phyloP scores from a whole-genome alignment of 2,329 filamentous ascomycete species.

The Fusarium pseudoanthophilum region DNA sequence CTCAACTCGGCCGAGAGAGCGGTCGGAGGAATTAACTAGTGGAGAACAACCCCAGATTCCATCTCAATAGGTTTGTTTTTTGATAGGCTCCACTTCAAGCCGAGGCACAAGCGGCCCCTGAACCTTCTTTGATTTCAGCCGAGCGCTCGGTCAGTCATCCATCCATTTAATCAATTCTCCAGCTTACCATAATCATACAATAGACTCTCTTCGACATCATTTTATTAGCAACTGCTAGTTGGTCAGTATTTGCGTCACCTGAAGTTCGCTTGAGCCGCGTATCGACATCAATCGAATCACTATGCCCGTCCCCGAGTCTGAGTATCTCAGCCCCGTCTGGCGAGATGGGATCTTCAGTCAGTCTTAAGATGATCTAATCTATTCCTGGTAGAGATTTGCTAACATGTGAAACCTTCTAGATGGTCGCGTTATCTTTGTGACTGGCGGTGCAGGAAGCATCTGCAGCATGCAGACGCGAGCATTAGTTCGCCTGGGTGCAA shows the following conservation, averaged over 20 bases:
- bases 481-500: slow-evolving; percentile 87
- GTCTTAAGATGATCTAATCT: slow-evolving; percentile 31
- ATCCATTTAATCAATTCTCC: not conserved
- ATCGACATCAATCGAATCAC: not conserved
- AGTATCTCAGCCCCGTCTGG: slow-evolving; percentile 87
- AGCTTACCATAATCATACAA: not conserved
- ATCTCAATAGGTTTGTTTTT: not conserved
- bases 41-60: slow-evolving; percentile 30
- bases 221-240: no score
- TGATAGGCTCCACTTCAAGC: slow-evolving; percentile 24
- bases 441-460: slow-evolving; percentile 91
- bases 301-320: slow-evolving; percentile 77
- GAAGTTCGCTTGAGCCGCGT: not conserved
- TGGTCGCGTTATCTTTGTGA: slow-evolving; percentile 92
- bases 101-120: slow-evolving; percentile 27
- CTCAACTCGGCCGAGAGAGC: slow-evolving; percentile 38
- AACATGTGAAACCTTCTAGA: slow-evolving; percentile 60
- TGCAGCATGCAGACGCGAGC: slow-evolving; percentile 95
- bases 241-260: not conserved
- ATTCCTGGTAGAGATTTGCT: not conserved
- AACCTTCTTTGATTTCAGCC: slow-evolving; percentile 1
- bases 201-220: not conserved
- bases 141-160: not conserved
- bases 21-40: not conserved
- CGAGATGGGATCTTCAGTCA: slow-evolving; percentile 86